These are phyloP conservation scores for Barnettozyma sucrosica DNA, from an alignment of 805 yeast genomes.

Conservation along the genomic window DNA sequence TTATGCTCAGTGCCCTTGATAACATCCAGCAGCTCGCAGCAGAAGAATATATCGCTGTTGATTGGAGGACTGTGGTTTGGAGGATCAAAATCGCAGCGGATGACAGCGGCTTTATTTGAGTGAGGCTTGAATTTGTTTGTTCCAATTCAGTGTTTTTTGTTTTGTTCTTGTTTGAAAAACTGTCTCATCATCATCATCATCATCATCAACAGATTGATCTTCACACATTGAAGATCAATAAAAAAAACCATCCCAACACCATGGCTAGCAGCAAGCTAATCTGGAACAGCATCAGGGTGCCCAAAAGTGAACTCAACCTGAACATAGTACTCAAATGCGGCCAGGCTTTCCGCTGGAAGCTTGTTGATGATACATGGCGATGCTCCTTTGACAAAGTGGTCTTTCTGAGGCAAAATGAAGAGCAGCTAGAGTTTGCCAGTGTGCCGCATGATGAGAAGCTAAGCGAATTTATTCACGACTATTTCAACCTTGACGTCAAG, in stretches of 20 bases:
- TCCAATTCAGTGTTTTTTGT: neutral
- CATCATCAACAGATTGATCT: no score
- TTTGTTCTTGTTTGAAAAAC: neutral
- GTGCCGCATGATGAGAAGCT: slow-evolving; percentile 32
- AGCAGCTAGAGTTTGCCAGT: slow-evolving; percentile 44
- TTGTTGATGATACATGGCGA: slow-evolving; percentile 57
- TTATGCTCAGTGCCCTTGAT: neutral
- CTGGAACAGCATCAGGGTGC: slow-evolving; percentile 18
- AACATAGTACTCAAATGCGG: slow-evolving; percentile 74
- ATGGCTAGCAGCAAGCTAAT: slow-evolving; percentile 3
- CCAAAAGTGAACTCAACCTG: slow-evolving; percentile 46
- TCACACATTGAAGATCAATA: no score
- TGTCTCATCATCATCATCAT: no score
- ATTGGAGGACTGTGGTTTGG: neutral
- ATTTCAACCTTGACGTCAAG: slow-evolving; percentile 61
- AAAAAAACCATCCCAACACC: no score
- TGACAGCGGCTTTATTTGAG: neutral
- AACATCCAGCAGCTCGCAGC: neutral
- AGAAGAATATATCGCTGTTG: neutral
- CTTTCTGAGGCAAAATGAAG: slow-evolving; percentile 55
- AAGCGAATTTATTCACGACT: slow-evolving; percentile 48
- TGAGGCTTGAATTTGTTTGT: neutral
- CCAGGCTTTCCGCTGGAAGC: slow-evolving; percentile 63
- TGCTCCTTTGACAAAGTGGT: slow-evolving; percentile 58
- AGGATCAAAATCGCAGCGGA: neutral